Base-by-base conservation (phyloP, 305 asterid genomes). In the Ilex paraguariensis region DNA sequence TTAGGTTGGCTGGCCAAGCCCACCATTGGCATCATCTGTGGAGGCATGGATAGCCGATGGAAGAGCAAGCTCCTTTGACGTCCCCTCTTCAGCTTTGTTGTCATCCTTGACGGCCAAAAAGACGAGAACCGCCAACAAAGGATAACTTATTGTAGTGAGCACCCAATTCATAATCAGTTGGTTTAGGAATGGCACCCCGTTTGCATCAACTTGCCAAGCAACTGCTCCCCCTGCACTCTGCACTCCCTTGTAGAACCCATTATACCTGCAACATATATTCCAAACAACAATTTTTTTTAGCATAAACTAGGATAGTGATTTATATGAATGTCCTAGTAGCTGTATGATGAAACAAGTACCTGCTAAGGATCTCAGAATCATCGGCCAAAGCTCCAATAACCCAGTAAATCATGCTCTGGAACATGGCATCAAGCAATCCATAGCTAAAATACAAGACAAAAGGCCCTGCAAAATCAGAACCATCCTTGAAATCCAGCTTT, bases 161-260 rank as follows among this genome's bases (percentile, higher is more conserved):
- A 68, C 81, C 98, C 97, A 28, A 28, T 84, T 92, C 1, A 75
- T 71, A 11, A 86, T 78, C 53, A 92, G 72, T 69, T 92, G 90
- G 61, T 65, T 77, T 57, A 85, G 53, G 58, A 84, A 79, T 0
- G 91, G 76, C 61, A 88, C 89, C 0, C 79, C 73, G 8, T 76
- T 87, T 6, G 90, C 66, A 77, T 92, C 97, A 5, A 92, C 76
- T 75, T 92, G 98, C 98, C 98, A 92, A 14, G 98, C 95, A 10
- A 89, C 78, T 0, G 97, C 96, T 6, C 85, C 98, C 15, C 98
- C 98, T 7, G 97, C 97, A 61, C 98, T 93, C 80, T 93, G 97
- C 76, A 93, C 91, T 33, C 97, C 98, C 79, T 87, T 92, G 79
- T 89, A 92, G 75, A 92, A 90, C 31, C 98, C 98, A n/a, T 68